Base-by-base conservation (phyloP, 106 monocot species). In the Xerophyta viscosa region DNA sequence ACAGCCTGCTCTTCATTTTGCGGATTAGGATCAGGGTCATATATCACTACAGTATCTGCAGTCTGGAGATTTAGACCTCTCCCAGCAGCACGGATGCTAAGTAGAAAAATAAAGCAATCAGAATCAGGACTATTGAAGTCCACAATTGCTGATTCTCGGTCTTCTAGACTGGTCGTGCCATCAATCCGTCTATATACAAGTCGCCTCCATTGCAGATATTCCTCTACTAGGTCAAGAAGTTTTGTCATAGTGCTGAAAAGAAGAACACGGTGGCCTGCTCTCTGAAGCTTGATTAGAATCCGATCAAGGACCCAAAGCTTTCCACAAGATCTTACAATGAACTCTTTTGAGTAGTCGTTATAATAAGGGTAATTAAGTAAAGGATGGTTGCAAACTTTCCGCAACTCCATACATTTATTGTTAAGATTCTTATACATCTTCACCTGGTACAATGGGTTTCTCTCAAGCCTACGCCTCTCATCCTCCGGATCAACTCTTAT, bases 1-100 rank as follows among this genome's bases (percentile, higher is more conserved):
- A 96, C 84, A 49, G 96, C 96, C 71, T 96, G 96, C 57, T 84
- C 96, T 71, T 96, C 96, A 69, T 96, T 96, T 56, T 96, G 96
- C 27, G 96, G 96, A 70, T 96, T 96, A 29, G 89, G 96, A 60
- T 96, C 96, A 23, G 96, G 96, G 64, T 96, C 96, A 58, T 96
- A 96, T 48, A 96, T 96, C 25, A 96, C 76, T 49, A 96, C 96
- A 17, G 96, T 96, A 46, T 96, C 96, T 26, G 96, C 96, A 73
- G 66, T 96, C 58, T 96, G 96, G 27, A 96, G 82, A 79, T 96
- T 96, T 30, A 96, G 58, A 36, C 96, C 96, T 62, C 89, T 82
- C 51, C 96, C 96, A 63, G 96, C 96, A 76, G 96, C 96, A 48
- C 96, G 89, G 46, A 96, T 96, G 47, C 96, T 96, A 13, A 96